These are phyloP conservation scores for Chrysoporthe cubensis DNA, from an alignment of 2,329 filamentous ascomycete genomes.

Conservation along the genomic window DNA sequence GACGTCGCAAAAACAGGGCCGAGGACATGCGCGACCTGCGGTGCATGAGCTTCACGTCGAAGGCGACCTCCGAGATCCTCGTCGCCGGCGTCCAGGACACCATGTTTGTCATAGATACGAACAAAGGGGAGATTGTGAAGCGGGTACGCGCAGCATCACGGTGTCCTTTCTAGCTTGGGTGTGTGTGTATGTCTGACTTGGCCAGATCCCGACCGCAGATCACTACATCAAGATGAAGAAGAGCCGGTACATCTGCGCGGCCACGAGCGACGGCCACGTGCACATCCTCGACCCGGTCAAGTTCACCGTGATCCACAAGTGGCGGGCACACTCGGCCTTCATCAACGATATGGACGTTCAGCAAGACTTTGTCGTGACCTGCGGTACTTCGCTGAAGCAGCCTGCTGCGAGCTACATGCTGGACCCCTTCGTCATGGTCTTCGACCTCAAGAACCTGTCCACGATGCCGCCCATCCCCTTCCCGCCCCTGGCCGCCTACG, in stretches of 20 bases:
- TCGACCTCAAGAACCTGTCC: conserved; percentile 87
- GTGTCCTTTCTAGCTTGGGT: background rate
- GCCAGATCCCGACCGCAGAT: conserved; percentile 68
- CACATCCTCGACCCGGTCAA: conserved; percentile 82
- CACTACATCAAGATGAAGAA: conserved; percentile 93
- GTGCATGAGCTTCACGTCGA: conserved; percentile 95
- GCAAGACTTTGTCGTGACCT: conserved; percentile 93
- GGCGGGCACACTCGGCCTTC: conserved; percentile 85
- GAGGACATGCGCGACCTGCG: conserved; percentile 82
- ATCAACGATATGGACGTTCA: conserved; percentile 98
- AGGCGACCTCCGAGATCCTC: conserved; percentile 80
- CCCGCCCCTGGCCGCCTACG: conserved; percentile 89
- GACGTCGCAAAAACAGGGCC: conserved; percentile 49
- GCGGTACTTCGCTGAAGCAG: conserved; percentile 86
- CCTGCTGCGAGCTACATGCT: conserved; percentile 75
- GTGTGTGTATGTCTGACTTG: conserved; percentile 36
- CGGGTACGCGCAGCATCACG: conserved; percentile 49
- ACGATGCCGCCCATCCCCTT: conserved; percentile 91
- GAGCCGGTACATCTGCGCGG: conserved; percentile 88
- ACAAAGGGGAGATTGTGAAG: conserved; percentile 73
- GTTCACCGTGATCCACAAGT: conserved; percentile 79
- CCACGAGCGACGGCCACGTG: conserved; percentile 79
- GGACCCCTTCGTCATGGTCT: conserved; percentile 93
- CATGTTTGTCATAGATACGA: conserved; percentile 77
- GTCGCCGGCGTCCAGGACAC: conserved; percentile 83